Base-by-base conservation (phyloP, 345 rosid species). In the Reutealis trisperma region DNA sequence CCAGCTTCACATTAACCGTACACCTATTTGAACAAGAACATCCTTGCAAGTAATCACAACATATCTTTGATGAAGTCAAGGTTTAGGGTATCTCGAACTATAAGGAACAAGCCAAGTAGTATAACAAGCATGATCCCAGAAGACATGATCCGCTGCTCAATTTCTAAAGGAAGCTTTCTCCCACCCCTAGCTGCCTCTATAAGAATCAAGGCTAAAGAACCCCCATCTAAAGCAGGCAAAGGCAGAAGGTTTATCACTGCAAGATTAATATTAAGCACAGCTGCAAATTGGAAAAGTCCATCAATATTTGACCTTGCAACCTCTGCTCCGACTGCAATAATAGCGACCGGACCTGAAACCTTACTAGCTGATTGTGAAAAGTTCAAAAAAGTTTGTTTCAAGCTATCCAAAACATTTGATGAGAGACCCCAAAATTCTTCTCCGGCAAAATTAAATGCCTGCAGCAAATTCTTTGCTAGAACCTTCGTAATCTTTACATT, bases 261-360 rank as follows among this genome's bases (percentile, higher is more conserved):
- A 67, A 95, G 97, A 77, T 95, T 93, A 41, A 93, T 71, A 84
- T 93, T 95, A 41, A 93, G 89, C 54, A 93, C 80, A 8, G 99
- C 99, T 2, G 97, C 98, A 55, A 95, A 95, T 57, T 95, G 98
- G 80, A 87, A 95, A 55, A 95, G 94, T 18, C 97, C 97, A 47
- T 90, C 97, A 24, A 85, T 83, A 72, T 91, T 95, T 13, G 98
- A 95, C 83, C 96, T 88, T 19, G 99, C 99, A n/a, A 95, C 99
- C 85, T 95, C 98, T 15, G 98, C 97, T 63, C 99, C 99, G 30
- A 95, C 99, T 25, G 99, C 96, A 70, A 95, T 95, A 67, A 95
- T 93, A 8, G 98, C 98, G 41, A 95, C 93, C 11, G 98, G 99
- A 77, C 99, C 98, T 0, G 99, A 77, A 62, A 95, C 94, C 83